Evolutionary conservation across 768 basidiomycete species (phyloP), one percentile per base, ranked within the genome.

Genomic region (Atractiella rhizophila): DNA sequence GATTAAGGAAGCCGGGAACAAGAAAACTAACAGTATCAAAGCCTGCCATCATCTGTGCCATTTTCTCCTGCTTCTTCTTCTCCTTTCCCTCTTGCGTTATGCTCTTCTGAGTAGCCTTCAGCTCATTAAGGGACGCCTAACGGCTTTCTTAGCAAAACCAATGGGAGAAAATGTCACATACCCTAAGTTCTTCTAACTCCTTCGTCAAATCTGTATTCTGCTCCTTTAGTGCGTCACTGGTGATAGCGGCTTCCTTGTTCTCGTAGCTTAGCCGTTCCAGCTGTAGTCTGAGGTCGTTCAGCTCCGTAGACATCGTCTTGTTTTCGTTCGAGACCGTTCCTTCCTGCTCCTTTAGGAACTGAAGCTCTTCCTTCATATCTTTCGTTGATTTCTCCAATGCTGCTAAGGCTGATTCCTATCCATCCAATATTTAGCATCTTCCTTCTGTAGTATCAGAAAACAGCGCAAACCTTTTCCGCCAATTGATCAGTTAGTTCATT

Each of bases 11-110:
- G 3, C 4, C 27, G 33, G n/a, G 25, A 5, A 12, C 13, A 35
- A 42, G 40, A 37, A 33, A 18, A 47, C 76, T 54, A 49, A 88
- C 88, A 47, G 77, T 69, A 60, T 96, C 86, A 51, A 98, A 88
- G 59, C 88, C 86, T 44, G 88, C 82, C 88, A 98, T 94, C 82
- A 98, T 91, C 50, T 85, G 66, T 8, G 82, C 85, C 79, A 98
- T 81, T 68, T 94, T 94, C 65, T 96, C 88, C 55, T 88, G 83
- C 61, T 96, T 96, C 59, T 79, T 73, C 66, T 82, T 91, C 66
- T 98, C 91, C 63, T 86, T 94, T 58, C 94, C 91, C 58, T 96
- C 91, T 25, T 74, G 74, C 28, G 76, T 74, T 13, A 76, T 70
- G 45, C 80, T 78, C 60, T 75, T 78, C 60, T 85, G 79, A 11